Evolutionary conservation across 2,329 filamentous ascomycete genomes (phyloP).

Genomic region (Coniochaeta ligniaria): DNA sequence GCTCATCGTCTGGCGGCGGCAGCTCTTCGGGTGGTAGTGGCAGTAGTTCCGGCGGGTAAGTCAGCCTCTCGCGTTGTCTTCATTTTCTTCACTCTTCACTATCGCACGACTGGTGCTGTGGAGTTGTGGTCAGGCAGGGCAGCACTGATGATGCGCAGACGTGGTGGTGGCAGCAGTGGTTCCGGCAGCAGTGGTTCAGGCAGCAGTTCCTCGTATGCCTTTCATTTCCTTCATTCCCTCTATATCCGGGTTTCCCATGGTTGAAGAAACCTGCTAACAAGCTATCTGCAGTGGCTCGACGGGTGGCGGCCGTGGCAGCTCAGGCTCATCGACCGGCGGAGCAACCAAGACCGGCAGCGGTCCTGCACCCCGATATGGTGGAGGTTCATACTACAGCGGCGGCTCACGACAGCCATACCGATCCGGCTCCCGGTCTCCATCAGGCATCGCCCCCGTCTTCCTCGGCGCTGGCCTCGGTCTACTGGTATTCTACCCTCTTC

Average conservation of each 20-base stretch:
- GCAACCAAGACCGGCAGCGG: conserved; percentile 46
- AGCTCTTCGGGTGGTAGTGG: conserved; percentile 5
- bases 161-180: conserved; percentile 37
- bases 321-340: conserved; percentile 36
- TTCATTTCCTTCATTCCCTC: background rate
- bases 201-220: conserved; percentile 10
- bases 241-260: background rate
- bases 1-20: conserved; percentile 9
- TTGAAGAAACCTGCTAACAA: conserved; percentile 6
- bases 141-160: conserved; percentile 43
- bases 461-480: conserved; percentile 34
- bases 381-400: conserved; percentile 59
- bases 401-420: conserved; percentile 56
- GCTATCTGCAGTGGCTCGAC: conserved; percentile 2
- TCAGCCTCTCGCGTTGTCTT: background rate
- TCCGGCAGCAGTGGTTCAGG: conserved; percentile 8
- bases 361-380: conserved; percentile 48
- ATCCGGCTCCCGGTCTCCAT: conserved; percentile 41
- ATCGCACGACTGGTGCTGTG: background rate
- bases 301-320: conserved; percentile 9
- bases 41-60: conserved; percentile 15
- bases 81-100: background rate
- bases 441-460: conserved; percentile 45
- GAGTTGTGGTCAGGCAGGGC: conserved; percentile 9
- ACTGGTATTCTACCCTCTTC: conserved; percentile 54